phyloP scores from a whole-genome alignment of 495 filamentous ascomycete genomes.

The Aspergillus diversus region DNA sequence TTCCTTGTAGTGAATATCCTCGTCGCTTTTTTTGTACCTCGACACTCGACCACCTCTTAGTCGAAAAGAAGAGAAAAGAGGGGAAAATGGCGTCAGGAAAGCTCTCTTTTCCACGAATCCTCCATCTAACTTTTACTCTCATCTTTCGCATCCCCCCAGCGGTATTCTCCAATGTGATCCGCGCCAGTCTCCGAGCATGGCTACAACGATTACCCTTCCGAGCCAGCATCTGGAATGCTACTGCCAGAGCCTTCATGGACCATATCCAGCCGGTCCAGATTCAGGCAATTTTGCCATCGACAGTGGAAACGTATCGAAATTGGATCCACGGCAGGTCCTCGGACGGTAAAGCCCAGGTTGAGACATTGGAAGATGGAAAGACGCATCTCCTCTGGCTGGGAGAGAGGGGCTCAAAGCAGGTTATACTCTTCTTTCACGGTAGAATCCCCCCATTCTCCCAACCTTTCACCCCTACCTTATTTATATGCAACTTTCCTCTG shows the following conservation, averaged over 20 bases:
- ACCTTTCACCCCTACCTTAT: not conserved
- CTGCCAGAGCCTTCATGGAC: conserved; percentile 25
- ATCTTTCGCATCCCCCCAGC: not conserved
- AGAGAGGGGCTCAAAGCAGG: conserved; percentile 15
- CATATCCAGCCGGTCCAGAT: conserved; percentile 19
- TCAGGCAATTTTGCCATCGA: conserved; percentile 25
- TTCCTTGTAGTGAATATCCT: no score
- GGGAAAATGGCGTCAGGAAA: not conserved
- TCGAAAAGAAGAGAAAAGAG: no score
- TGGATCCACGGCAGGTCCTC: conserved; percentile 16
- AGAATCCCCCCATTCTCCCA: not conserved
- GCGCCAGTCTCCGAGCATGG: conserved; percentile 25
- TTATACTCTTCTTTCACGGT: conserved; percentile 31
- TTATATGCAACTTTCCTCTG: not conserved
- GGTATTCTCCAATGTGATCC: not conserved
- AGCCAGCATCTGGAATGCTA: conserved; percentile 23
- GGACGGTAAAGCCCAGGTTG: not conserved
- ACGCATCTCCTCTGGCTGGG: conserved; percentile 25
- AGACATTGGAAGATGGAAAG: conserved; percentile 17
- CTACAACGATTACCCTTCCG: conserved; percentile 16
- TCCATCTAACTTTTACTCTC: conserved; percentile 1
- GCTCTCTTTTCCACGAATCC: not conserved
- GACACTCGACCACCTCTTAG: no score
- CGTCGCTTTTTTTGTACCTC: no score
- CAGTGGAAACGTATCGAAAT: conserved; percentile 21